These are phyloP conservation scores for Multifurca ochricompacta DNA, from an alignment of 768 basidiomycete species.

Conservation along the genomic window DNA sequence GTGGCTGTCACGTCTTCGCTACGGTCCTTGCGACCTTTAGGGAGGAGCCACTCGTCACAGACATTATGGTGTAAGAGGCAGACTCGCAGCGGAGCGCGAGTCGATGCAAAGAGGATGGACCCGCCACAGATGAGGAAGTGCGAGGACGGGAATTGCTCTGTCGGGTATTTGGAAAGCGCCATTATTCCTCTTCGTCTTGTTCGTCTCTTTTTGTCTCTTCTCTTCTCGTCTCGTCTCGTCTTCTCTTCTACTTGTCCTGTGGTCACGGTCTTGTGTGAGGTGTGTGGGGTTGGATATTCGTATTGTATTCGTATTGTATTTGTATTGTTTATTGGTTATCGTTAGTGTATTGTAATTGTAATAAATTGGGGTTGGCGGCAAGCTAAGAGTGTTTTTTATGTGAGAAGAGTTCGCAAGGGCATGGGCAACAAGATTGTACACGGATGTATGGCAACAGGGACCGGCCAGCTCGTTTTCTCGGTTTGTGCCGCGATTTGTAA, in stretches of 20 bases:
- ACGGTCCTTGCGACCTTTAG: constrained; percentile 56
- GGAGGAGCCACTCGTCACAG: constrained; percentile 36
- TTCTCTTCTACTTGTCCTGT: too few relatives aligned
- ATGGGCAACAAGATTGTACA: not conserved
- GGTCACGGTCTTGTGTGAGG: not conserved
- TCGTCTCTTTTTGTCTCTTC: not conserved
- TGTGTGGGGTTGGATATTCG: not conserved
- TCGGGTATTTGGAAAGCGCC: constrained; percentile 5
- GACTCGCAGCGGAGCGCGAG: constrained; percentile 22
- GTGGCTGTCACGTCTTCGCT: constrained; percentile 44
- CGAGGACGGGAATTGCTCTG: constrained; percentile 7
- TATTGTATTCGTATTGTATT: too few relatives aligned
- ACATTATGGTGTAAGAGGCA: constrained; percentile 27
- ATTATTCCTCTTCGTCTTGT: too few relatives aligned
- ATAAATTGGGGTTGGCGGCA: too few relatives aligned
- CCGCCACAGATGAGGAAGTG: constrained; percentile 28
- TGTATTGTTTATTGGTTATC: too few relatives aligned
- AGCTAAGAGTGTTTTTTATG: not conserved
- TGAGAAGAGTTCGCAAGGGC: not conserved
- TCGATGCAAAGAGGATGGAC: constrained; percentile 24
- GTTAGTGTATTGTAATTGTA: too few relatives aligned
- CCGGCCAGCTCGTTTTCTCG: too few relatives aligned
- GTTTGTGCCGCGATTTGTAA: too few relatives aligned
- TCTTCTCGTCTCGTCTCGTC: too few relatives aligned
- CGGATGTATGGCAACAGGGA: too few relatives aligned